These are phyloP conservation scores for Debaryomycetaceae sp. DNA, from an alignment of 1,139 yeast genomes.

Conservation along the genomic window DNA sequence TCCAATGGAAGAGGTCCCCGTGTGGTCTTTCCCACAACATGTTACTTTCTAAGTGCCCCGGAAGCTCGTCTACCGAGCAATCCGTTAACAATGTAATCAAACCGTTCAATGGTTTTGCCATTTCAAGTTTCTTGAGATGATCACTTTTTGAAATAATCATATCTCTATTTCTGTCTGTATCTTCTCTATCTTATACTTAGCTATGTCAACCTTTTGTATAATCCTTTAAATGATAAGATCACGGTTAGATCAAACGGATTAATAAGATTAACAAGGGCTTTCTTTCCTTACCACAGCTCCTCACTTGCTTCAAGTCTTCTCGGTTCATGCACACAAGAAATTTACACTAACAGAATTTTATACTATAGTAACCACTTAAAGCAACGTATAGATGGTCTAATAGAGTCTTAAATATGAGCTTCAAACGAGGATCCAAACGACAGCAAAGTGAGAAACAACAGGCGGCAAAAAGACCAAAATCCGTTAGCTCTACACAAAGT, in stretches of 20 bases:
- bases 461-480: not conserved
- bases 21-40: slow-evolving; percentile 62
- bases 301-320: not conserved
- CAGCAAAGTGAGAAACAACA: not conserved
- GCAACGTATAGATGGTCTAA: not conserved
- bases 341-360: not conserved
- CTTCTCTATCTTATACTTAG: not conserved
- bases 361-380: not conserved
- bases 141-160: slow-evolving; percentile 36
- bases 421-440: not conserved
- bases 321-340: not conserved
- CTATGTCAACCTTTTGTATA: not conserved
- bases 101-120: slow-evolving; percentile 32
- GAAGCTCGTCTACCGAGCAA: slow-evolving; percentile 31
- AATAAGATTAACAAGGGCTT: not conserved
- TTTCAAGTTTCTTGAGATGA: slow-evolving; percentile 30
- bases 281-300: not conserved
- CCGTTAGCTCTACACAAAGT: not conserved
- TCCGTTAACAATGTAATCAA: slow-evolving; percentile 34
- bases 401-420: not conserved
- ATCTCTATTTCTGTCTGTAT: not conserved
- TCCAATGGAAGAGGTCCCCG: slow-evolving; percentile 77
- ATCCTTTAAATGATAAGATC: slow-evolving; percentile 1
- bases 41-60: slow-evolving; percentile 24
- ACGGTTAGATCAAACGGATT: not conserved